Base-by-base conservation (phyloP, 345 rosid species). In the Salix purpurea region DNA sequence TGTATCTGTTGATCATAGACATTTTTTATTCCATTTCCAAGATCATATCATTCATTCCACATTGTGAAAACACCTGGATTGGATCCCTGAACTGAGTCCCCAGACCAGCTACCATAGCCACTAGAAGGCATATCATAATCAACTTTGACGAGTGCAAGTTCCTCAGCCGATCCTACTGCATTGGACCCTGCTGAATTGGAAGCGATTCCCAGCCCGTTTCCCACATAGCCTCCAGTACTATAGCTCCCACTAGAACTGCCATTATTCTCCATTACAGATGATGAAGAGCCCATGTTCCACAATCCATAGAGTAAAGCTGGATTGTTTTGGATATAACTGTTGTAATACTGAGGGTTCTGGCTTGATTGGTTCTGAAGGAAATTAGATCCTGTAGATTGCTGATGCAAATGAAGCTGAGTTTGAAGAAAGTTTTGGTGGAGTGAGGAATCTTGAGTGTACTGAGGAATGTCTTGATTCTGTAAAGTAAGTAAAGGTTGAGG, bases 121-220 rank as follows among this genome's bases (percentile, higher is more conserved):
- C 79, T 89, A 19, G 84, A 67, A 24, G 89, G 91, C 98, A 90
- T 88, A 69, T 96, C 98, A 60, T 96, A 93, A 78, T 96, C 98
- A 4, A 91, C 97, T 87, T 96, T 96, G 4, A 96, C 94, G 14
- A 87, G 76, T 0, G 91, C 78, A 24, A 85, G 86, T 58, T 90
- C 97, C 64, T 89, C 94, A 11, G 85, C 86, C 1, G 89, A 76
- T 39, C 88, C 89, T 13, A 78, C 81, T 2, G 78, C 76, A 12
- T 78, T 78, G 32, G 87, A 87, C 15, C 85, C 89, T 0, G 85
- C 77, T 1, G 92, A 80, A 78, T 82, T 84, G 8, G 91, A 66
- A 18, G 84, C 88, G 81, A 87, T 75, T 68, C 93, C 96, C 32
- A 87, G 80, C 44, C 88, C 89, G 73, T 80, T 85, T 24, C 95